Evolutionary conservation across 139 green algal species (phyloP).

Genomic region (Chlamydomonas urium): DNA sequence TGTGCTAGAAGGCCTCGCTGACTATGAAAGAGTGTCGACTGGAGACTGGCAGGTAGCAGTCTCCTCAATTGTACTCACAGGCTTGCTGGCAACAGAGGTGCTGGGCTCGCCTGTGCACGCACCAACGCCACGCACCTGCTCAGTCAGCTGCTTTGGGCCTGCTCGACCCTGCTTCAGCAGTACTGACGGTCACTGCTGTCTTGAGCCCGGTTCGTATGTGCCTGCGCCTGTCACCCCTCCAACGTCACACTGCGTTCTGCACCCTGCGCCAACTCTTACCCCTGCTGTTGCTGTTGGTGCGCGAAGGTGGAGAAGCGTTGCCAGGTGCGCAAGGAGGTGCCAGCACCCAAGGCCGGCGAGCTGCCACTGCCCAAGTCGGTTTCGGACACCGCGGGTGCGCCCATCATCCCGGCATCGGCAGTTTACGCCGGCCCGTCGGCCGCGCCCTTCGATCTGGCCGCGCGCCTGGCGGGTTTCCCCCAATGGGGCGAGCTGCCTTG

Average conservation of each 20-base stretch:
- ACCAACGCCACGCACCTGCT: too few relatives aligned
- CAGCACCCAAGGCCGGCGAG: constrained; percentile 6
- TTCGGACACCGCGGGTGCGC: background rate
- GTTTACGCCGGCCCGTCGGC: background rate
- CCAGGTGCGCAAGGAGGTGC: constrained; percentile 46
- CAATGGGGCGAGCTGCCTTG: constrained; percentile 41
- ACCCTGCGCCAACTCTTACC: background rate
- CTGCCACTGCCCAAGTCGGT: constrained; percentile 5
- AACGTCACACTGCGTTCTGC: background rate
- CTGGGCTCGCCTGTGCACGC: too few relatives aligned
- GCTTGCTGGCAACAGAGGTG: too few relatives aligned
- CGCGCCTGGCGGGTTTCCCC: background rate
- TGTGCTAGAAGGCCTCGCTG: background rate
- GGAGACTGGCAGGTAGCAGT: background rate
- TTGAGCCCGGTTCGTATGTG: background rate
- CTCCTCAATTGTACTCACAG: too few relatives aligned
- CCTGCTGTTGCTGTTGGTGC: background rate
- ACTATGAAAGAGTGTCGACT: background rate
- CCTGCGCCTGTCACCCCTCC: background rate
- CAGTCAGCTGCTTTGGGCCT: too few relatives aligned
- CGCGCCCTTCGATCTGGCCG: background rate
- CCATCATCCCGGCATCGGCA: background rate
- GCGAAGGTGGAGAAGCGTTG: constrained; percentile 2
- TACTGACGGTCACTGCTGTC: background rate
- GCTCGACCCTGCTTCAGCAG: too few relatives aligned